Conservation (phyloP, 1,284 basidiomycete species). For the Wolfiporia cocos region DNA sequence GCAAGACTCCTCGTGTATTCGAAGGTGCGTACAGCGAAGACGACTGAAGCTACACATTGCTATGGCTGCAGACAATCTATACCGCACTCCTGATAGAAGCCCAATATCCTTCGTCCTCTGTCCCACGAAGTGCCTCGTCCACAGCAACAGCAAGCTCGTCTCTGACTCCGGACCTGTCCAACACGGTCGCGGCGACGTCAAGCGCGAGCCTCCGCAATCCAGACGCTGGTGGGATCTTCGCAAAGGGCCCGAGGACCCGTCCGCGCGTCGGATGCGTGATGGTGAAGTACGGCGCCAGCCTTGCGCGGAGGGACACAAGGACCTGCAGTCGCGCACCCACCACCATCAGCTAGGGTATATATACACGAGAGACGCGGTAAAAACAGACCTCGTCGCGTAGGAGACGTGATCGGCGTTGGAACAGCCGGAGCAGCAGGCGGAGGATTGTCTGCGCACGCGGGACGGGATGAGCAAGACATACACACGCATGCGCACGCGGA, state of each 20-base stretch:
- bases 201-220: constrained; percentile 38
- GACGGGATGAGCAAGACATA: constrained; percentile 1
- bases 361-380: background rate
- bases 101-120: constrained; percentile 40
- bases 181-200: constrained; percentile 35
- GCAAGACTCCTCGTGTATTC: no score
- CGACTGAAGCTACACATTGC: background rate
- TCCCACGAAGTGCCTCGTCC: constrained; percentile 32
- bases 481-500: background rate
- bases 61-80: no score
- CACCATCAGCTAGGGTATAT: background rate
- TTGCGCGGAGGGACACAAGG: constrained; percentile 39
- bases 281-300: constrained; percentile 73
- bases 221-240: constrained; percentile 42
- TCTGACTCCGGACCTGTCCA: constrained; percentile 3
- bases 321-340: constrained; percentile 28
- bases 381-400: constrained; percentile 37
- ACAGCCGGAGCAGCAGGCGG: constrained; percentile 53
- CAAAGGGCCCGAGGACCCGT: constrained; percentile 66
- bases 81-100: constrained; percentile 1
- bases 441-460: constrained; percentile 50
- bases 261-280: constrained; percentile 69
- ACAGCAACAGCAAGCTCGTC: constrained; percentile 32
- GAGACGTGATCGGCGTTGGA: constrained; percentile 47
- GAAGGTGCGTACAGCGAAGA: background rate